These are phyloP conservation scores for Sphagnum fallax DNA, from an alignment of 228 moss, liverwort and hornwort genomes.

Conservation along the genomic window DNA sequence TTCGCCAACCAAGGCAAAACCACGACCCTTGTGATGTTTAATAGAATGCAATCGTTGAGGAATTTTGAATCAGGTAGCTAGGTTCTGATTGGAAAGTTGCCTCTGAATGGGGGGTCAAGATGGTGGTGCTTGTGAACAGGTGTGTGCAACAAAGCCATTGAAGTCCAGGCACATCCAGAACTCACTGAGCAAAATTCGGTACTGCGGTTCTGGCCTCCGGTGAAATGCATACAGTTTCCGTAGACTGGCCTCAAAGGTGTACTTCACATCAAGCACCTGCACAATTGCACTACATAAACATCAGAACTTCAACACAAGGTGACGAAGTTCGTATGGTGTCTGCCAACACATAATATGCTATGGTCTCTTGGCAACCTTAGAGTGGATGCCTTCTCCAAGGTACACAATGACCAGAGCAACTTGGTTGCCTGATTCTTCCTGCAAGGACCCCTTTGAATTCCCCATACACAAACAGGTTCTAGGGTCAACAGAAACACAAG, in stretches of 20 bases:
- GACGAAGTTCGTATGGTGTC: not conserved
- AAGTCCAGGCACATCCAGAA: conserved; percentile 95
- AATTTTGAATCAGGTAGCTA: too few species aligned
- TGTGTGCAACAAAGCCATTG: conserved; percentile 51
- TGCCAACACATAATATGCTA: not conserved
- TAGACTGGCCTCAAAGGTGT: conserved; percentile 61
- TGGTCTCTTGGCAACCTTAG: not conserved
- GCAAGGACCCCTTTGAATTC: not conserved
- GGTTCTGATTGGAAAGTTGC: too few species aligned
- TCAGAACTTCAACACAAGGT: not conserved
- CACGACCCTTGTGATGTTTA: too few species aligned
- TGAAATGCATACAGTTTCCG: conserved; percentile 48
- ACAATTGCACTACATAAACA: conserved; percentile 4
- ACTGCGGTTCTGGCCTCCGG: conserved; percentile 64
- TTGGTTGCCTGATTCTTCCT: too few species aligned
- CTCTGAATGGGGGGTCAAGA: too few species aligned
- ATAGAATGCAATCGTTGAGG: too few species aligned
- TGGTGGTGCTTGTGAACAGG: too few species aligned
- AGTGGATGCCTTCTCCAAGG: not conserved
- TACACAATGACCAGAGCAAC: not conserved
- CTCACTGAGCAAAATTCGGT: conserved; percentile 58
- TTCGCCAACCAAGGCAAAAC: too few species aligned
- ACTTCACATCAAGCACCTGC: conserved; percentile 74
- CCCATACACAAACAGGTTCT: not conserved
- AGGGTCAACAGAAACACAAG: not conserved